Evolutionary conservation across 75 land plant genomes (phyloP), one percentile per base, ranked within the genome.

Genomic region (Cunninghamia lanceolata): DNA sequence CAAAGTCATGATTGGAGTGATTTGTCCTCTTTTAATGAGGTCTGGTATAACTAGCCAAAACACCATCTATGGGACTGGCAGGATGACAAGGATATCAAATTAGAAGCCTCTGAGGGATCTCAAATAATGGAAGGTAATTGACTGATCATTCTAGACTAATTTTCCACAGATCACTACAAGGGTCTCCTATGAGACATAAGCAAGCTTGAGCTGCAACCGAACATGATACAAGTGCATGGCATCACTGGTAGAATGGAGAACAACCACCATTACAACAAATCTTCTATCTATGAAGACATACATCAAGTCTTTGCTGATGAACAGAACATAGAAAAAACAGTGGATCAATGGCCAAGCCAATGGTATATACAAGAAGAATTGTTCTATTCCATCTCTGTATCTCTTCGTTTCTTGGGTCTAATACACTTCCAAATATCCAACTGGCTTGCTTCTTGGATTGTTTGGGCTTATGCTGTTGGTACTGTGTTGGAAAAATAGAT

Each of bases 121-220:
- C 39, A 95, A 87, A 86, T 97, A 97, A 66, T 94, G 95, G 4
- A 86, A 43, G 35, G 96, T 95, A 81, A 97, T 84, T 81, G 89
- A 86, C n/a, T n/a, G n/a, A n/a, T n/a, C n/a, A n/a, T n/a, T n/a
- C n/a, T n/a, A n/a, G n/a, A n/a, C n/a, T n/a, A 97, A 96, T 79
- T 96, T 96, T 80, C 99, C 99, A 75, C 96, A 91, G 3, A 97
- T 97, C 15, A 97, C 92, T 4, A 96, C 95, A 32, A 94, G 88
- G 32, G 96, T 93, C 68, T 96, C 94, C 74, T 90, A 83, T 15
- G 97, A 94, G 21, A 97, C 91, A 90, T 93, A 97, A 0, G 97
- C 99, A 59, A 94, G 87, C 92, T 93, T 84, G 78, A 97, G 87
- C 92, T 97, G 99, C 80, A 94, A 84, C 93, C 92, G 95, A 83